Percentiles rank a stretch among this genome's conserved stretches.
phyloP scores from a whole-genome alignment of 345 rosid genomes.

The Boechera stricta region DNA sequence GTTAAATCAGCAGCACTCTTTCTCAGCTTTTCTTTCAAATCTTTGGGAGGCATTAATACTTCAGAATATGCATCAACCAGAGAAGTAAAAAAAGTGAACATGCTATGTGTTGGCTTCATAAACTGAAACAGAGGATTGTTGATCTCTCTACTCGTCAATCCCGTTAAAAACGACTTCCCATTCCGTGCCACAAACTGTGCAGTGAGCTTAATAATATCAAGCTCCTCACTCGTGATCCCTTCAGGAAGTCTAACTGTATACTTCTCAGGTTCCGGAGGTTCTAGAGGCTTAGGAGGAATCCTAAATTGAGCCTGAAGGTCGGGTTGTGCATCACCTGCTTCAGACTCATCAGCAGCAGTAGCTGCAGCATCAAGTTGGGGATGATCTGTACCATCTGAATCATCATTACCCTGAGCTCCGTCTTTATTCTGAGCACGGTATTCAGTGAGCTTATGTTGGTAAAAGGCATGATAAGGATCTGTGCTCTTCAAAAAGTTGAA shows the following conservation, averaged over 20 bases:
- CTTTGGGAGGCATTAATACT: not conserved
- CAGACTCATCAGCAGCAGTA: not conserved
- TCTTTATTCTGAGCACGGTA: not conserved
- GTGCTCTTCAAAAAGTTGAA: not conserved
- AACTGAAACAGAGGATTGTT: not conserved
- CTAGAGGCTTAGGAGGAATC: not conserved
- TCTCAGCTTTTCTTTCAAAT: not conserved
- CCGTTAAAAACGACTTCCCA: not conserved
- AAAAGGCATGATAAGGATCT: not conserved
- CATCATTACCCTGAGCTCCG: not conserved
- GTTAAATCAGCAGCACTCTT: not conserved
- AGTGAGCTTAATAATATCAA: constrained; percentile 4
- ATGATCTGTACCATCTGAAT: not conserved
- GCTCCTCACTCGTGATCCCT: not conserved
- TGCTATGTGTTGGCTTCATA: not conserved
- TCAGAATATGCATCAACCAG: not conserved
- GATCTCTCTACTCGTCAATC: not conserved
- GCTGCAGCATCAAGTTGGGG: not conserved
- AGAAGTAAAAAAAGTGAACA: not conserved
- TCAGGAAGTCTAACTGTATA: not conserved
- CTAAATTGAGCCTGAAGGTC: not conserved
- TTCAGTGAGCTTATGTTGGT: not conserved
- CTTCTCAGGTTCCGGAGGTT: not conserved
- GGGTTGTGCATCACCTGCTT: not conserved
- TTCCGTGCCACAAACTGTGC: not conserved